Percentiles rank a stretch among this genome's conserved stretches.
These are phyloP conservation scores for Sphagnum tenellum DNA, from an alignment of 225 moss, liverwort and hornwort genomes.

Conservation along the genomic window DNA sequence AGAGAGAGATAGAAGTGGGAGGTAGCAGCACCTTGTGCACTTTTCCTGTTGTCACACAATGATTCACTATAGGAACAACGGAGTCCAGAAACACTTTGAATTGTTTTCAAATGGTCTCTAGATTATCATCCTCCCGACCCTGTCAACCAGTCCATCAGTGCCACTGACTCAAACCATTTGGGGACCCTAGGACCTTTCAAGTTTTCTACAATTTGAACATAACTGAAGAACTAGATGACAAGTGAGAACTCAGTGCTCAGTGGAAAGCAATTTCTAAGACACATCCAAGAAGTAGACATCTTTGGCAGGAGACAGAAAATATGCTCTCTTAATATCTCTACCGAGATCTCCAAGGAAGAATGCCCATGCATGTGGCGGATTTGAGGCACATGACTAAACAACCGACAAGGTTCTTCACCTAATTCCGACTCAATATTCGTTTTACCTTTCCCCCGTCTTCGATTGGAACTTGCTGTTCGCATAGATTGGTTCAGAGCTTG, in stretches of 20 bases:
- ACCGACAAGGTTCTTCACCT: conserved; percentile 12
- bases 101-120: conserved; percentile 40
- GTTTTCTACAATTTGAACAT: background rate
- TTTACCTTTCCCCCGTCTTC: background rate
- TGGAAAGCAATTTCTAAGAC: no score
- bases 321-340: no score
- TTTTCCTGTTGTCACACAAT: conserved; percentile 36
- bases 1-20: no score
- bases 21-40: conserved; percentile 24
- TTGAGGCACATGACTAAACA: background rate
- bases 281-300: background rate
- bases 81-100: conserved; percentile 44
- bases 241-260: no score
- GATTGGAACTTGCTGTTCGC: no score
- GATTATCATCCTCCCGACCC: conserved; percentile 54
- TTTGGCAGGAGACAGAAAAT: background rate
- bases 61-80: conserved; percentile 38
- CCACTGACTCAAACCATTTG: no score
- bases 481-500: no score
- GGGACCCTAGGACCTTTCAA: background rate
- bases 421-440: conserved; percentile 38
- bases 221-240: no score
- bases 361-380: no score
- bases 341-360: no score
- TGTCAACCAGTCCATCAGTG: background rate